Base-by-base conservation (phyloP, 192 early-diverging fungal genomes). In the Funneliformis mosseae region DNA sequence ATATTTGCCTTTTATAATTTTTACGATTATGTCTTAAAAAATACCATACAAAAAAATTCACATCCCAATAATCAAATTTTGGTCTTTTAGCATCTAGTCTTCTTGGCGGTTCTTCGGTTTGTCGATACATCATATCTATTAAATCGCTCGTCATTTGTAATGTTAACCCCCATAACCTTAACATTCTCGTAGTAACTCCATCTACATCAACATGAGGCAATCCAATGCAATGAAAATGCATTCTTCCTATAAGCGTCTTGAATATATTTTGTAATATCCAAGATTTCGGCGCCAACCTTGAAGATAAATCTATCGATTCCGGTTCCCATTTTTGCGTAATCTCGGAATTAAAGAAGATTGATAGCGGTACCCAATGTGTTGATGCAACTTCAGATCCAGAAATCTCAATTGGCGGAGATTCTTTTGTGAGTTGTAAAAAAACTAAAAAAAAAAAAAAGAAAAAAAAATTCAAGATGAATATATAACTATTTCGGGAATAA, bases 61-160 rank as follows among this genome's bases (percentile, higher is more conserved):
- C 43, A 59, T 79, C 77, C 33, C 33, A 64, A 70, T 79, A 79
- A 69, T 79, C 77, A 69, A 79, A 79, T 70, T 50, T 79, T 48
- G 77, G 77, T 18, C 77, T 43, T 23, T 28, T 66, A 23, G 77
- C 77, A 50, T 79, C 77, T 50, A 79, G 38, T 41, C 77, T 50
- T 39, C 77, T 28, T 1, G 63, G 66, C 33, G 77, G 77, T 55
- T 16, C 46, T 79, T 79, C 77, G 33, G 50, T n/a, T 16, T 18
- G 28, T 8, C 5, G 14, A 41, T 69, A 79, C 77, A 79, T 79
- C 48, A 70, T 23, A 55, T 87, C 85, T 59, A 87, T 70, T 46
- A 87, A 80, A 84, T 87, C 85, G 2, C 83, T 82, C 55, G 84
- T 87, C 85, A 87, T 84, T 39, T 87, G 85, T 80, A 87, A 45